Evolutionary conservation across 352 stramenopile genomes (phyloP), one percentile per base, ranked within the genome.

Genomic region (Pythium oligandrum): DNA sequence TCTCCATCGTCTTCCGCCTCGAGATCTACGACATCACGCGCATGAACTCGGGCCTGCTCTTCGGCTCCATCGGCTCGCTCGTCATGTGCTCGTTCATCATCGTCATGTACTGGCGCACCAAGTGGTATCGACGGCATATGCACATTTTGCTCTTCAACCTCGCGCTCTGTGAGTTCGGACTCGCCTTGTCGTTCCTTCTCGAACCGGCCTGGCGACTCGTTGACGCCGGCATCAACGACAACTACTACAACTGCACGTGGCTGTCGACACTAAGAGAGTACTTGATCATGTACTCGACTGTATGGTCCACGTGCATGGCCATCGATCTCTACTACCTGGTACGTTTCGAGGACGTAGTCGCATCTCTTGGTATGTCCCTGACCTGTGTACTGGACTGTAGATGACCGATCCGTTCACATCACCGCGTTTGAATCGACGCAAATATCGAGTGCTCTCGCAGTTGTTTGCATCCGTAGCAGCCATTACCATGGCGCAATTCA

Each of bases 371-470:
- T 48, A 36, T n/a, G 57, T 33, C 46, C 10, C 33, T 52, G 10
- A 49, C 17, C 46, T 47, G 30, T 57, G 42, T 46, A 4, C 17
- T 58, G 34, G 59, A 26, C 39, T 5, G 6, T 54, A 86, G 75
- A 85, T 90, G 72, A 90, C 78, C 12, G 78, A 90, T 53, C 80
- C 80, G 26, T 90, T 88, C 64, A 90, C 80, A n/a, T 88, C 80
- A 3, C 80, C 80, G 6, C 65, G 78, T 4, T 51, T 82, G 32
- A 90, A 90, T 51, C 75, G 80, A 1, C 61, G 71, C 49, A 85
- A 83, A 45, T 90, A 90, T 59, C 75, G 82, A 12, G 50, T 75
- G 30, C 72, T 85, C 31, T 59, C 67, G 7, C 77, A 88, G 46
- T 33, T 64, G 3, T 52, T 69, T 4, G 77, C 75, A 49, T 55